A percentile compares a stretch with the other conserved stretches of the same genome.
Evolutionary conservation across 2,329 filamentous ascomycete species (phyloP).

Genomic region (Claviceps sp.): DNA sequence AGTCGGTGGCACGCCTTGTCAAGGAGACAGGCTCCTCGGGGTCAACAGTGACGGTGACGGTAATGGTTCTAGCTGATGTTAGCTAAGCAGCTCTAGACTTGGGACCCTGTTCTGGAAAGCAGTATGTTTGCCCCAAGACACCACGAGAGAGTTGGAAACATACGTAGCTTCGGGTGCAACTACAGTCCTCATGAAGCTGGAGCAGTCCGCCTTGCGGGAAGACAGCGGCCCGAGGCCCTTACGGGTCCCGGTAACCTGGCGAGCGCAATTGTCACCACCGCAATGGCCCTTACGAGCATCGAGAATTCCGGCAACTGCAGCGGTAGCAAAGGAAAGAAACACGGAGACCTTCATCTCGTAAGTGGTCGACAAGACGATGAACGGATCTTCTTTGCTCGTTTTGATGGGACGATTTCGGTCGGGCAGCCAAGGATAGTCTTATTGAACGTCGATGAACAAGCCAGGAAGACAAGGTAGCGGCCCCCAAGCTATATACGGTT

Average conservation of each 20-base stretch:
- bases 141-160: constrained; percentile 8
- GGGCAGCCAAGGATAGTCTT: neutral
- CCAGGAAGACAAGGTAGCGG: neutral
- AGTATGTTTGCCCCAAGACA: neutral
- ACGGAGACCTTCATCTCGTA: constrained; percentile 26
- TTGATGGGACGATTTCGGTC: neutral
- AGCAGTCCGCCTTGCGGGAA: constrained; percentile 25
- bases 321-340: constrained; percentile 23
- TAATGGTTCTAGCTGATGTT: constrained; percentile 16
- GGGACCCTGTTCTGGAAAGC: neutral
- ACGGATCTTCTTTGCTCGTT: neutral
- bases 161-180: constrained; percentile 28
- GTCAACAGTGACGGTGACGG: constrained; percentile 26
- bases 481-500: neutral
- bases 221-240: constrained; percentile 20
- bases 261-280: constrained; percentile 32
- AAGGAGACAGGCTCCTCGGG: constrained; percentile 13
- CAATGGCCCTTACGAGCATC: constrained; percentile 22
- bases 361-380: neutral
- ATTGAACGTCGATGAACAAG: neutral
- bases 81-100: neutral
- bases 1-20: constrained; percentile 16
- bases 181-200: constrained; percentile 25
- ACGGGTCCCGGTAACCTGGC: constrained; percentile 30
- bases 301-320: constrained; percentile 22